These are phyloP conservation scores for Amaranthus hypochondriacus DNA, from an alignment of 148 eudicot genomes.

Conservation along the genomic window DNA sequence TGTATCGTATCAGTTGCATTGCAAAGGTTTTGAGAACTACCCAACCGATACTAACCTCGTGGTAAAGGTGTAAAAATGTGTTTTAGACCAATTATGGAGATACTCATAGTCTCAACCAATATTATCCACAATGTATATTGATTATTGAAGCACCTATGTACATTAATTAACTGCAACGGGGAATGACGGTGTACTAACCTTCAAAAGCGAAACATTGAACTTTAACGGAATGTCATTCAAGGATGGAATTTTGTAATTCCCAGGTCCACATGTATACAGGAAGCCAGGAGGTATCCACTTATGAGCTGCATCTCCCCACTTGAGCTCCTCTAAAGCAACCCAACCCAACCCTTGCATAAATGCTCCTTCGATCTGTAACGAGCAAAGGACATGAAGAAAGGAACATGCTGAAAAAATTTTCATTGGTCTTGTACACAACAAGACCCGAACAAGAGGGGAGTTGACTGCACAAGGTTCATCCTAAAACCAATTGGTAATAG, in stretches of 20 bases:
- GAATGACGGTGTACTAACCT: conserved; percentile 43
- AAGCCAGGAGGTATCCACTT: conserved; percentile 80
- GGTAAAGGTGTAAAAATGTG: too few relatives aligned
- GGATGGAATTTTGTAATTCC: conserved; percentile 87
- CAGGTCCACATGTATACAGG: conserved; percentile 87
- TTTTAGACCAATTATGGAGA: too few relatives aligned
- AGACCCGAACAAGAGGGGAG: too few relatives aligned
- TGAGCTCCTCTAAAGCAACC: conserved; percentile 93
- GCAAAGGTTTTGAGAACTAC: too few relatives aligned
- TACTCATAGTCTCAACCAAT: too few relatives aligned
- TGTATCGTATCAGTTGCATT: too few relatives aligned
- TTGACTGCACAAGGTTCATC: too few relatives aligned
- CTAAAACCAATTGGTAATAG: too few relatives aligned
- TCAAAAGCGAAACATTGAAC: conserved; percentile 76
- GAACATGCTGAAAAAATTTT: background rate
- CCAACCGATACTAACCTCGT: too few relatives aligned
- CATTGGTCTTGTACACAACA: too few relatives aligned
- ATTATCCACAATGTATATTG: background rate
- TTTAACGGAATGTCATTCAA: conserved; percentile 79
- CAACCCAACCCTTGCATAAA: conserved; percentile 95
- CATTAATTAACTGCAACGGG: background rate
- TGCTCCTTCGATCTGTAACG: conserved; percentile 92
- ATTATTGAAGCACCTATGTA: background rate
- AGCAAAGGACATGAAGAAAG: background rate
- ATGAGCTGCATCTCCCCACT: conserved; percentile 96